phyloP scores from a whole-genome alignment of 2,329 filamentous ascomycete genomes.

The Aspergillus nomiae region DNA sequence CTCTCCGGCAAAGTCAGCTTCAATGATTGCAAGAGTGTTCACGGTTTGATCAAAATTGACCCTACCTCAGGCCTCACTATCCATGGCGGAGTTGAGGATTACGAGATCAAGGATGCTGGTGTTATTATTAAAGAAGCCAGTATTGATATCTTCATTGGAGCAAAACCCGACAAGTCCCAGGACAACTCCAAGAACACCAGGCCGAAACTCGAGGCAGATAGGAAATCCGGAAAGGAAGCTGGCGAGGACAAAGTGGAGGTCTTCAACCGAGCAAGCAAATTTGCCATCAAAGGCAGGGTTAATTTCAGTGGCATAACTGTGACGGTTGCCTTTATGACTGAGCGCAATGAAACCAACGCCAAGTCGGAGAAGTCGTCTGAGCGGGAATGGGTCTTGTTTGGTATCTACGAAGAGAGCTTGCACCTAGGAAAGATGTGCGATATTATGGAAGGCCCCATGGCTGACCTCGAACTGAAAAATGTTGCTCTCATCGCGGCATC shows the following conservation, averaged over 20 bases:
- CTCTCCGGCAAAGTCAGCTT: slow-evolving; percentile 3
- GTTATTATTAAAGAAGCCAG: background rate
- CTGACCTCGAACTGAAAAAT: background rate
- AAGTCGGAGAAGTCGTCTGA: background rate
- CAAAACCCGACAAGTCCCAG: background rate
- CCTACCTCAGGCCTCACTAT: background rate
- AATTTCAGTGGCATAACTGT: slow-evolving; percentile 1
- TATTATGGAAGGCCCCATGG: background rate
- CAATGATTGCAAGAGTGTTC: background rate
- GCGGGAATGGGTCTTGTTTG: background rate
- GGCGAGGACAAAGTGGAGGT: background rate
- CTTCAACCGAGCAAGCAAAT: background rate
- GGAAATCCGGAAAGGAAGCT: background rate
- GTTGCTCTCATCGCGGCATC: background rate
- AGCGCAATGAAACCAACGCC: background rate
- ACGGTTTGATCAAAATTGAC: background rate
- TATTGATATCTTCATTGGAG: background rate
- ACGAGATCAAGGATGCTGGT: background rate
- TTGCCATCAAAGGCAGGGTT: background rate
- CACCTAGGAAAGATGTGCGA: background rate
- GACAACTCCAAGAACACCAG: background rate
- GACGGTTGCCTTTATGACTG: background rate
- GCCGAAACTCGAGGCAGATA: background rate
- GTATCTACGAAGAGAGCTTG: background rate
- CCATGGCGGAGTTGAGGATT: background rate